Conservation (phyloP, 371 early-diverging fungal species). For the Mucor circinelloides region DNA sequence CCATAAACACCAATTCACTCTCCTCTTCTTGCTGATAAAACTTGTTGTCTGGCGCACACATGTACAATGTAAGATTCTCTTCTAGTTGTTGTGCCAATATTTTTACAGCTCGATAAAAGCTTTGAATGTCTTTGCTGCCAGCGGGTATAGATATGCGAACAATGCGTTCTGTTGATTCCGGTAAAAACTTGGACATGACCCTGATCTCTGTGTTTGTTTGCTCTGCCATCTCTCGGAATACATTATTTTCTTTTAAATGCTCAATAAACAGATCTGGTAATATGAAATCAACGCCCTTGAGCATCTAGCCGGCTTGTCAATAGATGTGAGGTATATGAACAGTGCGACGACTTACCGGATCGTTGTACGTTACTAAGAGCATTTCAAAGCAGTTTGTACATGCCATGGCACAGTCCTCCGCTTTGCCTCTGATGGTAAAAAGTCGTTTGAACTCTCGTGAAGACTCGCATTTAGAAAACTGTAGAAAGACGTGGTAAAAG, state of each 20-base stretch:
- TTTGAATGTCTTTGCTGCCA: background rate
- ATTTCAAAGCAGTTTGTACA: background rate
- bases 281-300: constrained; percentile 1
- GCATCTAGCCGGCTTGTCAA: background rate
- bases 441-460: background rate
- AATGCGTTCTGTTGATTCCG: constrained; percentile 10
- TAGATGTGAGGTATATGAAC: background rate
- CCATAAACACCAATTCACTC: background rate
- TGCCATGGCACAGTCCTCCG: background rate
- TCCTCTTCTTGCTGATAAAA: constrained; percentile 5
- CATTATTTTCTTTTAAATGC: background rate
- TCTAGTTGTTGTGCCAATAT: constrained; percentile 3
- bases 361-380: background rate
- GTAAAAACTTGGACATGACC: background rate
- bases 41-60: background rate
- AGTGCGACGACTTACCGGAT: background rate
- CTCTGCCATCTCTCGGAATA: background rate
- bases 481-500: background rate
- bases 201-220: background rate
- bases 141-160: background rate
- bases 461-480: background rate
- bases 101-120: background rate
- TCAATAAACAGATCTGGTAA: background rate
- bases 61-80: background rate
- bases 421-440: background rate